phyloP scores from a whole-genome alignment of 768 basidiomycete species.

The Galerina marginata region DNA sequence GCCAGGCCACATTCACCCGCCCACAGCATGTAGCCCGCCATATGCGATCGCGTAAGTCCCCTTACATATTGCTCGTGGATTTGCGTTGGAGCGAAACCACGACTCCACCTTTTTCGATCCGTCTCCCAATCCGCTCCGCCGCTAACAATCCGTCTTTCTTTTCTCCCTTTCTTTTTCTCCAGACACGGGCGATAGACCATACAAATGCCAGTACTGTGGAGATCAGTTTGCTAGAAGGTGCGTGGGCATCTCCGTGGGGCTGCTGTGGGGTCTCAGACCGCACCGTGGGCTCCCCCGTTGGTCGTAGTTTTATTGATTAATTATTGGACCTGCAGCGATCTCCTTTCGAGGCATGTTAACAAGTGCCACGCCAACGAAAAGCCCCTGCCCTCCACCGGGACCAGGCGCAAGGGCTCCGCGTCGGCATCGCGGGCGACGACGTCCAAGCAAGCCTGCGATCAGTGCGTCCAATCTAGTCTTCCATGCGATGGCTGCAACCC shows the following conservation, averaged over 20 bases:
- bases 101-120: constrained; percentile 20
- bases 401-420: constrained; percentile 69
- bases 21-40: constrained; percentile 90
- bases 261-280: not conserved
- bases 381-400: constrained; percentile 39
- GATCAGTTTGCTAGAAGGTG: constrained; percentile 91
- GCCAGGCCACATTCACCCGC: constrained; percentile 85
- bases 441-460: constrained; percentile 85
- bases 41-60: constrained; percentile 85
- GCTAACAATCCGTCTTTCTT: constrained; percentile 14
- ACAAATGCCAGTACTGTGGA: constrained; percentile 87
- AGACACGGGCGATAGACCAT: constrained; percentile 91
- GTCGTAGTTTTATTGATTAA: constrained; percentile 17
- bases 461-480: constrained; percentile 76
- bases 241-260: constrained; percentile 5
- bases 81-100: constrained; percentile 7
- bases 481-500: constrained; percentile 84
- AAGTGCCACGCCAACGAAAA: constrained; percentile 88
- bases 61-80: too few species aligned
- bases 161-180: constrained; percentile 20
- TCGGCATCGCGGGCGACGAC: constrained; percentile 76
- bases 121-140: constrained; percentile 18
- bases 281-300: not conserved
- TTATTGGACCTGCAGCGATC: constrained; percentile 55
- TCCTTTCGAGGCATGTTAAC: constrained; percentile 85